A percentile compares a stretch with the other conserved stretches of the same genome.
Conservation (phyloP, 805 yeast genomes). For the Saturnispora sekii region DNA sequence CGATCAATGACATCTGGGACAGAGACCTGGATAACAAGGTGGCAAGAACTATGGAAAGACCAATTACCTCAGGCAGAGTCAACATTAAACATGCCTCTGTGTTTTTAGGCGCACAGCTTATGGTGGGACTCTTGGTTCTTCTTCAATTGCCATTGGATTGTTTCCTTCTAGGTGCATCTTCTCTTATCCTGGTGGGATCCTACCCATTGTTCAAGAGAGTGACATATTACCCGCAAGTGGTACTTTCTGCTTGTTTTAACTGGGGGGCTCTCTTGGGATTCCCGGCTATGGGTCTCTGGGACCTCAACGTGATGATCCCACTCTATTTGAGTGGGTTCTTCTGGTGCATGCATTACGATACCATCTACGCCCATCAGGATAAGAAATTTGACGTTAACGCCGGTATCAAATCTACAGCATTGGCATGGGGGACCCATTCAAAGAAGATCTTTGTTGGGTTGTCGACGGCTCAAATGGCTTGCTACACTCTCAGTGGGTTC, state of each 20-base stretch:
- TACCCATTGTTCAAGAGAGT: conserved; percentile 92
- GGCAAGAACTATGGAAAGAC: conserved; percentile 80
- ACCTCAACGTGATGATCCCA: conserved; percentile 66
- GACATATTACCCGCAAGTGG: conserved; percentile 90
- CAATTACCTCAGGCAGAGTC: conserved; percentile 86
- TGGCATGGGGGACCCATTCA: conserved; percentile 82
- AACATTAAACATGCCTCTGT: conserved; percentile 55
- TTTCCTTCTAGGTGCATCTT: conserved; percentile 71
- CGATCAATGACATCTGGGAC: conserved; percentile 85
- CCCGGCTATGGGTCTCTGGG: conserved; percentile 90
- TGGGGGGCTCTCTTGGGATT: conserved; percentile 95
- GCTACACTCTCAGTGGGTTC: conserved; percentile 59
- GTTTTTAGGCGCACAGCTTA: conserved; percentile 66
- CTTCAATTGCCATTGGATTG: conserved; percentile 70
- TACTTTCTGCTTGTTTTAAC: conserved; percentile 71
- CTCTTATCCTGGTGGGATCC: conserved; percentile 69
- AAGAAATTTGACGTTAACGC: conserved; percentile 79
- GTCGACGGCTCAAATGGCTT: conserved; percentile 56
- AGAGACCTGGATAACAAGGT: conserved; percentile 77
- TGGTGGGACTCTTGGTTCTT: conserved; percentile 63
- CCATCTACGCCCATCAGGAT: conserved; percentile 97
- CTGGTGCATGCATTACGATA: conserved; percentile 96
- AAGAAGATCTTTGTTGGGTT: conserved; percentile 59
- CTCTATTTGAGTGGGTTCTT: conserved; percentile 65
- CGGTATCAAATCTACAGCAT: conserved; percentile 91